Conservation (phyloP, 225 moss, liverwort and hornwort genomes). For the Thuidium tamariscinum region DNA sequence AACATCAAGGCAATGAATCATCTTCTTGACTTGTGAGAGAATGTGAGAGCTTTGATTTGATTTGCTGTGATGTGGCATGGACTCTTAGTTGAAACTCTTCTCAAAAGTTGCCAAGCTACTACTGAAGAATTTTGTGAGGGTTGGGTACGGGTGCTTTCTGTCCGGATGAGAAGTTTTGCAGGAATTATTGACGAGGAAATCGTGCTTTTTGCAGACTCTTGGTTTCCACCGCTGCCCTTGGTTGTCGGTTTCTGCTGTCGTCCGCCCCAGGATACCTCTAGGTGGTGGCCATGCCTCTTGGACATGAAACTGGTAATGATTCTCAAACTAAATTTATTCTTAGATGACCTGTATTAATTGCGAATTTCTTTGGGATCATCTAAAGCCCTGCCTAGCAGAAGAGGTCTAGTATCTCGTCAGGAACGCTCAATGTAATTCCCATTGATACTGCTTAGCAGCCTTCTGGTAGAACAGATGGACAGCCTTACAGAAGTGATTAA, state of each 20-base stretch:
- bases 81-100: neutral
- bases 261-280: slow-evolving; percentile 50
- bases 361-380: neutral
- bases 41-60: neutral
- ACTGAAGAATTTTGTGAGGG: neutral
- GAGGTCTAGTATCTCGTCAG: neutral
- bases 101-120: neutral
- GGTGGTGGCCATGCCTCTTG: slow-evolving; percentile 65
- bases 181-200: neutral
- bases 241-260: slow-evolving; percentile 34
- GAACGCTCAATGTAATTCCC: neutral
- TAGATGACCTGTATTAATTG: neutral
- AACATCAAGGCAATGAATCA: neutral
- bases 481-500: neutral
- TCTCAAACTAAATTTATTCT: neutral
- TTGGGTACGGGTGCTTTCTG: neutral
- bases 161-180: neutral
- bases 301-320: slow-evolving; percentile 25
- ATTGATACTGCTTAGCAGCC: neutral
- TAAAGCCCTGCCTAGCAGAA: neutral
- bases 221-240: slow-evolving; percentile 68
- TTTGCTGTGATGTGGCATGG: neutral
- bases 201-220: slow-evolving; percentile 42
- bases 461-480: neutral
- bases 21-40: neutral